These are phyloP conservation scores for Astraeus odoratus DNA, from an alignment of 768 basidiomycete species.

Conservation along the genomic window DNA sequence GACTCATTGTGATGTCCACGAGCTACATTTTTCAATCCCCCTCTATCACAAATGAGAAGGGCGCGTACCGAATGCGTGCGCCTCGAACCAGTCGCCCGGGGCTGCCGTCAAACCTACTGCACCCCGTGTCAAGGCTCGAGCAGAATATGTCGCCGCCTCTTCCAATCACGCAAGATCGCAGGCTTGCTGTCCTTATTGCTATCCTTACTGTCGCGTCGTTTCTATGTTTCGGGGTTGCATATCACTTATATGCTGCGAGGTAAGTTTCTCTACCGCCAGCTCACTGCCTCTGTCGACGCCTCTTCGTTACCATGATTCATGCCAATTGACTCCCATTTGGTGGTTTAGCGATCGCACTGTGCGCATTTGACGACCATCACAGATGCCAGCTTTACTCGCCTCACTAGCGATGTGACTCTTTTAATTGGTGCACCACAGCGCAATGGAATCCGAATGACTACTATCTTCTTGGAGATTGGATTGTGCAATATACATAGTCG, in stretches of 20 bases:
- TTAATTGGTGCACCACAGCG: no score
- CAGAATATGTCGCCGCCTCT: slow-evolving; percentile 4
- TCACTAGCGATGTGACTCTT: no score
- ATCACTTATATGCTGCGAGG: slow-evolving; percentile 61
- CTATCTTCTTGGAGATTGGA: no score
- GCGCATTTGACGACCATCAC: no score
- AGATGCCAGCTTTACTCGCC: no score
- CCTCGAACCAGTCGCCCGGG: slow-evolving; percentile 22
- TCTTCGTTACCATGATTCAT: no score
- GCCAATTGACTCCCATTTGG: no score
- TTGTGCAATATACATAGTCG: no score
- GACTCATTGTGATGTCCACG: slow-evolving; percentile 9
- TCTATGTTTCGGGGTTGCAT: slow-evolving; percentile 51
- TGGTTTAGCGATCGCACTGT: no score
- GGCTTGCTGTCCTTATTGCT: slow-evolving; percentile 37
- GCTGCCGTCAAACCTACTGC: slow-evolving; percentile 14
- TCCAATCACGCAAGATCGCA: slow-evolving; percentile 20
- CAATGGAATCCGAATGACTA: no score
- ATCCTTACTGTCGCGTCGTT: slow-evolving; percentile 43
- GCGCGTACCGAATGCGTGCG: slow-evolving; percentile 56
- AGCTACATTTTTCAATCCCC: slow-evolving; percentile 40
- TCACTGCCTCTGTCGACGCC: neutral
- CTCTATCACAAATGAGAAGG: slow-evolving; percentile 59
- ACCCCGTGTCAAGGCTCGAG: neutral
- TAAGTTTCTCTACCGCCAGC: slow-evolving; percentile 21